Percentiles rank a stretch among this genome's conserved stretches.
phyloP scores from a whole-genome alignment of 805 yeast genomes.

The Pichia nanzhaoensis region DNA sequence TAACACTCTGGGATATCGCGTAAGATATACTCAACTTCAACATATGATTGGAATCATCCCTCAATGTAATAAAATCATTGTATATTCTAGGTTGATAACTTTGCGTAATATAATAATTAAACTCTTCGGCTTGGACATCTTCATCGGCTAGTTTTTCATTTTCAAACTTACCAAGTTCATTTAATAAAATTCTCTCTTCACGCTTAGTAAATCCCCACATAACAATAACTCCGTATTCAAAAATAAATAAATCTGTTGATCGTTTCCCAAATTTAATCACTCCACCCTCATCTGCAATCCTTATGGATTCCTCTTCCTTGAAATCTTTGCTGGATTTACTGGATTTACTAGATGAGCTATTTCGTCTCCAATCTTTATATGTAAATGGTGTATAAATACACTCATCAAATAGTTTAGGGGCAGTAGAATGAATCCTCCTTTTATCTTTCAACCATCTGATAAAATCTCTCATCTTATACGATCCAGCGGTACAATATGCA shows the following conservation, averaged over 20 bases:
- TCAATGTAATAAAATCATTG: conserved; percentile 87
- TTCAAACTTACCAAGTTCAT: conserved; percentile 84
- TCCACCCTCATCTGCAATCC: conserved; percentile 92
- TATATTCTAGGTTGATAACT: conserved; percentile 93
- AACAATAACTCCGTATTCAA: conserved; percentile 96
- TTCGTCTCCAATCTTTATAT: conserved; percentile 69
- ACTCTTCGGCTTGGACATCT: conserved; percentile 91
- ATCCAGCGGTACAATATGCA: conserved; percentile 92
- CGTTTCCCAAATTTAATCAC: conserved; percentile 81
- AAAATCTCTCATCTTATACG: conserved; percentile 83
- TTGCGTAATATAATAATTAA: conserved; percentile 89
- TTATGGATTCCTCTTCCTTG: conserved; percentile 30
- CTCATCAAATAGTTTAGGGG: conserved; percentile 88
- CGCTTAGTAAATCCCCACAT: conserved; percentile 89
- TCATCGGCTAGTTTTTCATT: conserved; percentile 85
- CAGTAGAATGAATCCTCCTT: conserved; percentile 63
- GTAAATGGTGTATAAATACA: conserved; percentile 89
- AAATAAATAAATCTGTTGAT: conserved; percentile 74
- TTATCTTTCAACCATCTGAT: conserved; percentile 79
- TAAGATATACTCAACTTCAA: conserved; percentile 88
- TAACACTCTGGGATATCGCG: conserved; percentile 93
- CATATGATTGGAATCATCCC: conserved; percentile 90
- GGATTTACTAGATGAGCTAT: conserved; percentile 15
- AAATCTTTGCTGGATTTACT: too few species aligned
- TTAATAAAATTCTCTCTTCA: conserved; percentile 77